Evolutionary conservation across 2,329 filamentous ascomycete genomes (phyloP).

Genomic region (Hymenoscyphus infarciens): DNA sequence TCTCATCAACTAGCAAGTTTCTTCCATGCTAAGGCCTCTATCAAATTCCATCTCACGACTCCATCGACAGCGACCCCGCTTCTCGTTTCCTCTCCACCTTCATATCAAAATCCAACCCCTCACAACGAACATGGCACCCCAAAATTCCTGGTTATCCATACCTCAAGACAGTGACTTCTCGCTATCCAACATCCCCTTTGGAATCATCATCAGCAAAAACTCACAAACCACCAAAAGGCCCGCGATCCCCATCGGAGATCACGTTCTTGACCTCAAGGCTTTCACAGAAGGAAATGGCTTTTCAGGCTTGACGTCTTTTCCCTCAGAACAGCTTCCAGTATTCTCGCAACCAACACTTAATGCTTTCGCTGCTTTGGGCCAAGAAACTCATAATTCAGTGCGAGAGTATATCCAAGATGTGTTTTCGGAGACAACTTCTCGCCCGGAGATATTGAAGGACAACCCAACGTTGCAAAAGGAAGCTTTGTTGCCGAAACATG

Average conservation of each 20-base stretch:
- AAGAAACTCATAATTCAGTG: conserved; percentile 64
- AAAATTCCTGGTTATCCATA: conserved; percentile 34
- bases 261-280: conserved; percentile 61
- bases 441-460: conserved; percentile 58
- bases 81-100: background rate
- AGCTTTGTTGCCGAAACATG: conserved; percentile 55
- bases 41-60: background rate
- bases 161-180: conserved; percentile 51
- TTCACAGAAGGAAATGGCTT: conserved; percentile 61
- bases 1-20: background rate
- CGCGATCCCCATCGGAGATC: conserved; percentile 65
- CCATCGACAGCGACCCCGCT: background rate
- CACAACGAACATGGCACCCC: conserved; percentile 30
- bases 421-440: conserved; percentile 56
- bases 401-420: conserved; percentile 66
- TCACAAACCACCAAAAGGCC: conserved; percentile 47
- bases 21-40: background rate
- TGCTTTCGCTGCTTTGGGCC: conserved; percentile 69
- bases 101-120: conserved; percentile 6
- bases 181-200: conserved; percentile 72
- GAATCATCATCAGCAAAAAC: conserved; percentile 58
- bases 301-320: conserved; percentile 45
- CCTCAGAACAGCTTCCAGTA: conserved; percentile 52
- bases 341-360: conserved; percentile 67
- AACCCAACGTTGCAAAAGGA: conserved; percentile 55